A percentile compares a stretch with the other conserved stretches of the same genome.
Conservation (phyloP, 2,329 filamentous ascomycete species). For the Aspergillus flavus region DNA sequence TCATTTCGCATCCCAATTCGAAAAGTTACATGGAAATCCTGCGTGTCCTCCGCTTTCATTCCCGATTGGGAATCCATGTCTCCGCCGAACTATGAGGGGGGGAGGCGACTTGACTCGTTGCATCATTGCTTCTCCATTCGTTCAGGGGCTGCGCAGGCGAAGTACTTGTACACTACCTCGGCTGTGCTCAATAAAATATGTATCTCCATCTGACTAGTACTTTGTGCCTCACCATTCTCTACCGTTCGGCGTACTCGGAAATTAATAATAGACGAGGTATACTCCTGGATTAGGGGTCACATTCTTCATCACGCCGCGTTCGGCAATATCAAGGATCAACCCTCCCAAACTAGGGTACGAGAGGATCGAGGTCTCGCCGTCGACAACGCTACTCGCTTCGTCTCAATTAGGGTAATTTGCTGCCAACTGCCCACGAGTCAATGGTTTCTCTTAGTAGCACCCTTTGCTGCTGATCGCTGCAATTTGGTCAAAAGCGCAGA, state of each 20-base stretch:
- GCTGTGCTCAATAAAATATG: not conserved
- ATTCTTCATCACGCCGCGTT: conserved; percentile 2
- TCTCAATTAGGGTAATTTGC: not conserved
- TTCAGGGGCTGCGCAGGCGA: not conserved
- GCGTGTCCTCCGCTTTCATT: not conserved
- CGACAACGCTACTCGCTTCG: not conserved
- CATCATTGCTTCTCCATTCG: conserved; percentile 3
- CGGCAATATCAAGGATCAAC: not conserved
- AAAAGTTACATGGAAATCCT: not conserved
- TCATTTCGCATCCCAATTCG: not conserved
- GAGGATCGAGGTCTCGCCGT: not conserved
- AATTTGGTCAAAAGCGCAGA: not conserved
- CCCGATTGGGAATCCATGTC: not conserved
- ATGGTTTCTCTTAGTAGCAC: not conserved
- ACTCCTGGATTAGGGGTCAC: not conserved
- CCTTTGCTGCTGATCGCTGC: not conserved
- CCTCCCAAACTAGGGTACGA: not conserved
- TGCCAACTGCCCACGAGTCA: not conserved
- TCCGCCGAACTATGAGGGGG: not conserved
- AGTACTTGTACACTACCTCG: not conserved
- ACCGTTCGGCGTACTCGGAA: not conserved
- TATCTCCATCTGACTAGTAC: not conserved
- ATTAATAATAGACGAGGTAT: not conserved
- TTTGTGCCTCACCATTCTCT: not conserved
- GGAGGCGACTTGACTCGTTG: not conserved